Base-by-base conservation (phyloP, 1,139 yeast species). In the Waltiozyma sp. region DNA sequence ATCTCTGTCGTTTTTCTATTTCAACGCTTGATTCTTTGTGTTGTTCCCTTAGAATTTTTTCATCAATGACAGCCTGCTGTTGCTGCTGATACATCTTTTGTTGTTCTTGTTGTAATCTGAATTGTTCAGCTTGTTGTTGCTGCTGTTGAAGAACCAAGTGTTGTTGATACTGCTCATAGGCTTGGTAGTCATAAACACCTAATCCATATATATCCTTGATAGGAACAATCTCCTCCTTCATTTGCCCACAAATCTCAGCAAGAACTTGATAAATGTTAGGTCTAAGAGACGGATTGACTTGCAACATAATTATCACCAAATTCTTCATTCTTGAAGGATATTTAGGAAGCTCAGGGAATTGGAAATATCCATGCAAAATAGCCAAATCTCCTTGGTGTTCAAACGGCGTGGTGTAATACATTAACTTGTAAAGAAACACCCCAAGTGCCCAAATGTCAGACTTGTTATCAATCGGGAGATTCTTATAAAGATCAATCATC, bases 241-340 rank as follows among this genome's bases (percentile, higher is more conserved):
- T 71, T 66, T 80, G 68, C 38, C 70, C 61, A 49, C 85, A 77
- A 16, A 88, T 63, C 58, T 86, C 94, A 47, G 73, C 75, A 47
- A 85, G 60, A 24, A 89, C 76, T 59, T 89, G 97, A 48, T 80
- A 86, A 28, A 88, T 80, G 58, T 87, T 91, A 9, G 97, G 98
- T 53, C 98, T 72, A 51, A 75, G 72, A 16, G 75, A 60, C 4
- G 97, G 96, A 52, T 81, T 84, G 48, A 82, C 91, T 47, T 82
- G 82, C 38, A 86, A 66, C 77, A 83, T 73, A 26, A 81, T 86
- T n/a, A 82, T 74, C 39, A 89, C 81, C 54, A 91, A 64, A 56
- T 82, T 82, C 56, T 77, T 80, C 53, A 83, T 62, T 48, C 79
- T 77, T 2, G 82, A 73, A 3, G 84, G 74, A 52, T 66, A 82